These are phyloP conservation scores for Claviceps maximensis DNA, from an alignment of 2,329 filamentous ascomycete genomes.

Conservation along the genomic window DNA sequence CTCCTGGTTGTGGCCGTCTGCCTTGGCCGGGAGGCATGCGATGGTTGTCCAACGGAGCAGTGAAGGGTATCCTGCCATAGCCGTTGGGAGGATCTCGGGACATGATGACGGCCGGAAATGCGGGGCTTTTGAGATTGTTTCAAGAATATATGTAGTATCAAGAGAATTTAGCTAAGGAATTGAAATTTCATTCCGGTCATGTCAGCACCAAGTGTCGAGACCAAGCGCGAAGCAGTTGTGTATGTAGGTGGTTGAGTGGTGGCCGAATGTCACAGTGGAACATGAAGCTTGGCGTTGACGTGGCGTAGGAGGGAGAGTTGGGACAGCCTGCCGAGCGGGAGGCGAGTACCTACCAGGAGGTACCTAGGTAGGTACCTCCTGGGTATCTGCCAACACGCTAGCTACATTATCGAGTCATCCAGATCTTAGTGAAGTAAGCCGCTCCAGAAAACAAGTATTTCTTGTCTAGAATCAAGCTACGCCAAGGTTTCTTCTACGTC, in stretches of 20 bases:
- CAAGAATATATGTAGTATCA: background rate
- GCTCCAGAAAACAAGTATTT: too few species aligned
- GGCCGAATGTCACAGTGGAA: slow-evolving; percentile 2
- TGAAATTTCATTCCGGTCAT: background rate
- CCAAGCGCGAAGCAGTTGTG: background rate
- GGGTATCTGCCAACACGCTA: background rate
- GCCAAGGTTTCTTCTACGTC: too few species aligned
- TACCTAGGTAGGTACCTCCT: too few species aligned
- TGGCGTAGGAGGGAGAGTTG: background rate
- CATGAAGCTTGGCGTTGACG: background rate
- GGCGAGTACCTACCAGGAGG: too few species aligned
- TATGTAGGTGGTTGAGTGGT: background rate
- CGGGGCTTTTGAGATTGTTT: background rate
- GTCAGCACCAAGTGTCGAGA: background rate
- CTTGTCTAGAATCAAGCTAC: too few species aligned
- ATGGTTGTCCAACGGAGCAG: slow-evolving; percentile 17
- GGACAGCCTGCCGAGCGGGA: background rate
- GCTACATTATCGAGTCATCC: background rate
- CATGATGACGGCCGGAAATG: slow-evolving; percentile 13
- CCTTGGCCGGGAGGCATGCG: slow-evolving; percentile 13
- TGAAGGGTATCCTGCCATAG: slow-evolving; percentile 14
- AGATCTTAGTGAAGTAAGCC: background rate
- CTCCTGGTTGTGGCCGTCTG: slow-evolving; percentile 6
- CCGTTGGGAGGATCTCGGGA: slow-evolving; percentile 17
- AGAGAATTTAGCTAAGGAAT: background rate